These are phyloP conservation scores for Scedosporium apiospermum DNA, from an alignment of 2,329 filamentous ascomycete species.

Conservation along the genomic window DNA sequence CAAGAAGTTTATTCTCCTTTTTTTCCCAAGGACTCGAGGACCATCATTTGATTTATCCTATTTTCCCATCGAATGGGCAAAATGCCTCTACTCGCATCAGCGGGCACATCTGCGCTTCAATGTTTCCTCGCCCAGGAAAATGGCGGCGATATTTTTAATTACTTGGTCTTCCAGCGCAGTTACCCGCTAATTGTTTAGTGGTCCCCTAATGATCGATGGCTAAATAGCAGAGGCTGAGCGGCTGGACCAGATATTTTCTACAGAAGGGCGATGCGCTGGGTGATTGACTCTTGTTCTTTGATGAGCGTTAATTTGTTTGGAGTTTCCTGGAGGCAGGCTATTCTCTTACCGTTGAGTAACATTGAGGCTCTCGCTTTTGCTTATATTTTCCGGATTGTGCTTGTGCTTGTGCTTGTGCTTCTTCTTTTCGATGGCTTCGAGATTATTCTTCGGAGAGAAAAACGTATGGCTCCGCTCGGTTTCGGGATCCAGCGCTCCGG, in stretches of 20 bases:
- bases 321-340: background rate
- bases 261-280: background rate
- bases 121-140: slow-evolving; percentile 1
- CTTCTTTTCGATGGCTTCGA: background rate
- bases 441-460: background rate
- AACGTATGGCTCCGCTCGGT: background rate
- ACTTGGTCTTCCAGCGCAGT: background rate
- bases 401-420: background rate
- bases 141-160: background rate
- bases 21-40: no score
- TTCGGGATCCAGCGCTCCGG: background rate
- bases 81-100: background rate
- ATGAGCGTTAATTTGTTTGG: background rate
- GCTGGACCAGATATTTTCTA: background rate
- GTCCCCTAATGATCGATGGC: background rate
- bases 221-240: background rate
- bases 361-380: background rate
- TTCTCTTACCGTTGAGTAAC: background rate
- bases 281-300: background rate
- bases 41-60: slow-evolving; percentile 4
- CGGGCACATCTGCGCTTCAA: slow-evolving; percentile 4
- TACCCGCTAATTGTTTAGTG: background rate
- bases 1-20: background rate
- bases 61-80: slow-evolving; percentile 5
- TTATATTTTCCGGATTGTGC: background rate